Percentiles rank a stretch among this genome's conserved stretches.
Evolutionary conservation across 345 rosid genomes (phyloP).

Genomic region (Moricandia moricandioides): DNA sequence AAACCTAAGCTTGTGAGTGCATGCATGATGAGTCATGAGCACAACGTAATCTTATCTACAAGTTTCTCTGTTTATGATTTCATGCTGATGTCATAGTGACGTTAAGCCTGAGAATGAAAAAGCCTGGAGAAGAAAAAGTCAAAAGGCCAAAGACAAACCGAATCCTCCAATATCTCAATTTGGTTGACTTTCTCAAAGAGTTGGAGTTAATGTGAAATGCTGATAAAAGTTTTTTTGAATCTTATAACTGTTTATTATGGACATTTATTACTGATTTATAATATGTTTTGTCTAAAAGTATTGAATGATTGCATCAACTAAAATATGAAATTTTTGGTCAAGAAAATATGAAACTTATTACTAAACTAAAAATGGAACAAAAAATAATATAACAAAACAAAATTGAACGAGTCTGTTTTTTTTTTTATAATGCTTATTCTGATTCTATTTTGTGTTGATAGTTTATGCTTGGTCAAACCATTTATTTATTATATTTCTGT

Average conservation of each 20-base stretch:
- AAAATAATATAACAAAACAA: neutral
- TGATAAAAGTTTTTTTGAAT: neutral
- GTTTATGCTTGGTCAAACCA: slow-evolving; percentile 11
- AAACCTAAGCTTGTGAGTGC: neutral
- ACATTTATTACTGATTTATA: neutral
- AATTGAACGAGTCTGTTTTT: slow-evolving; percentile 20
- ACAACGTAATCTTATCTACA: neutral
- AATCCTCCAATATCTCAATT: slow-evolving; percentile 35
- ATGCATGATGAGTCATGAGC: neutral
- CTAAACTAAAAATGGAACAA: neutral
- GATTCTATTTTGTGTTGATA: slow-evolving; percentile 1
- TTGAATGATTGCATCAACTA: neutral
- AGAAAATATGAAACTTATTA: too few species aligned
- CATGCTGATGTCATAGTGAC: slow-evolving; percentile 23
- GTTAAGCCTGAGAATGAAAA: slow-evolving; percentile 22
- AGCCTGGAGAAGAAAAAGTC: slow-evolving; percentile 16
- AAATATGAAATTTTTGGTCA: too few species aligned
- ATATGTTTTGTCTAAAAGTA: neutral
- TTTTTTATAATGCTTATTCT: neutral
- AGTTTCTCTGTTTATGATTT: neutral
- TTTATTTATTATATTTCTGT: neutral
- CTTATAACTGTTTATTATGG: neutral
- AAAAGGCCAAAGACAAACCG: slow-evolving; percentile 35
- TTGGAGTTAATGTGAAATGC: slow-evolving; percentile 24
- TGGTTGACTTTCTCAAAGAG: slow-evolving; percentile 20